These are phyloP conservation scores for Capronia americana DNA, from an alignment of 2,329 filamentous ascomycete species.

Conservation along the genomic window DNA sequence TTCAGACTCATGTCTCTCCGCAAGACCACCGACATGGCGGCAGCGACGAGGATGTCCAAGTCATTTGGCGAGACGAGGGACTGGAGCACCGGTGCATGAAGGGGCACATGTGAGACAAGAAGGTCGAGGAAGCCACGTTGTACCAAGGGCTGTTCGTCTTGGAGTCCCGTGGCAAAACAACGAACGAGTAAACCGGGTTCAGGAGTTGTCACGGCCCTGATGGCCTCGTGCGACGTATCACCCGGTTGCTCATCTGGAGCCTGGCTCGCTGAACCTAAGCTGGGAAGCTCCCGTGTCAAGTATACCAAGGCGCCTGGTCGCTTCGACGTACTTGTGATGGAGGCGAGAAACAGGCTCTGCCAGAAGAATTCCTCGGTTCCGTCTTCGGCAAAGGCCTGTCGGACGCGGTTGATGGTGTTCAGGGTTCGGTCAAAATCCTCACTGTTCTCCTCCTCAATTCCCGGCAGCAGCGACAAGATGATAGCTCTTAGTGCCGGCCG, in stretches of 20 bases:
- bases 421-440: constrained; percentile 94
- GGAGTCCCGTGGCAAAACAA: constrained; percentile 88
- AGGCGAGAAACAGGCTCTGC: constrained; percentile 95
- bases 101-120: constrained; percentile 84
- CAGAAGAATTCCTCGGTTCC: constrained; percentile 88
- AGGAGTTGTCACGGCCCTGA: constrained; percentile 77
- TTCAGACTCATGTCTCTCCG: constrained; percentile 97
- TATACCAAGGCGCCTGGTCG: constrained; percentile 88
- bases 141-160: constrained; percentile 86
- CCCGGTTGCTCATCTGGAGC: constrained; percentile 44
- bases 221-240: constrained; percentile 57
- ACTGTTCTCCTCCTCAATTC: constrained; percentile 92
- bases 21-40: constrained; percentile 84
- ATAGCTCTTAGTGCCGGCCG: constrained; percentile 90
- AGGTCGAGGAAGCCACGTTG: constrained; percentile 94
- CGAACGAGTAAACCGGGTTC: constrained; percentile 90
- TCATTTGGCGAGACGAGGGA: constrained; percentile 74
- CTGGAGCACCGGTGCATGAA: constrained; percentile 82
- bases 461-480: constrained; percentile 85
- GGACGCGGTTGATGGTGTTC: constrained; percentile 77
- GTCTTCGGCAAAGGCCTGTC: constrained; percentile 67
- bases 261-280: constrained; percentile 58
- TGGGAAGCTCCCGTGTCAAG: constrained; percentile 78
- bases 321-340: constrained; percentile 85
- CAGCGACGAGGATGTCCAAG: constrained; percentile 78